phyloP scores from a whole-genome alignment of 176 grass and related monocot genomes.

The Dactylis glomerata region DNA sequence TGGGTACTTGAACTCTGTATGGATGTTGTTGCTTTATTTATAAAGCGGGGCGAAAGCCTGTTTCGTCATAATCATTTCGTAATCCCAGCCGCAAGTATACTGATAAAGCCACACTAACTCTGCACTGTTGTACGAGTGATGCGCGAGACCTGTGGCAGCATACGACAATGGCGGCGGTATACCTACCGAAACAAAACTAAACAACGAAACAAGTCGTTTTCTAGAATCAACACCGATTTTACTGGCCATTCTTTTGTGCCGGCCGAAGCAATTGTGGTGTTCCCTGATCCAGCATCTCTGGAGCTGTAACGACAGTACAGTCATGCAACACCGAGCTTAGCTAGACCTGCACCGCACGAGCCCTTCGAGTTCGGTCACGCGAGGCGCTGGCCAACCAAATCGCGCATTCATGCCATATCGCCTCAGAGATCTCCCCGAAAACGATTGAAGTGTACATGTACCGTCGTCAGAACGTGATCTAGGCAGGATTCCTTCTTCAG shows the following conservation, averaged over 20 bases:
- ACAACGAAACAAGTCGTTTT: constrained; percentile 1
- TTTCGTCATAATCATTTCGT: no score
- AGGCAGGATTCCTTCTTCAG: background rate
- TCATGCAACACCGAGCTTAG: background rate
- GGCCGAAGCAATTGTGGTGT: no score
- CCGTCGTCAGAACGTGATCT: background rate
- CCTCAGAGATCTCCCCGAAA: constrained; percentile 8
- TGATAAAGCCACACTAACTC: no score
- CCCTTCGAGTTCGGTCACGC: no score
- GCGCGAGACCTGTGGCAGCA: no score
- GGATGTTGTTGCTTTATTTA: no score
- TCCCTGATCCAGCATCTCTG: background rate
- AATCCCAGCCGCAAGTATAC: no score
- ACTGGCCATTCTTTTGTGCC: no score
- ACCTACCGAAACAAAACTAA: background rate
- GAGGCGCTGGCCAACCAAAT: constrained; percentile 22
- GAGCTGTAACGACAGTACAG: background rate
- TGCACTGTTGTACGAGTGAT: no score
- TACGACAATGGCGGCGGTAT: background rate
- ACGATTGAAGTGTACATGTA: constrained; percentile 22
- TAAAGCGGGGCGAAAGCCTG: no score
- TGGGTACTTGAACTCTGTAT: no score
- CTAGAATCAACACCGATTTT: background rate
- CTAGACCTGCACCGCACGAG: background rate
- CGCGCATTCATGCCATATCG: constrained; percentile 21